A percentile compares a stretch with the other conserved stretches of the same genome.
phyloP scores from a whole-genome alignment of 495 filamentous ascomycete species.

The Aspergillus taichungensis region DNA sequence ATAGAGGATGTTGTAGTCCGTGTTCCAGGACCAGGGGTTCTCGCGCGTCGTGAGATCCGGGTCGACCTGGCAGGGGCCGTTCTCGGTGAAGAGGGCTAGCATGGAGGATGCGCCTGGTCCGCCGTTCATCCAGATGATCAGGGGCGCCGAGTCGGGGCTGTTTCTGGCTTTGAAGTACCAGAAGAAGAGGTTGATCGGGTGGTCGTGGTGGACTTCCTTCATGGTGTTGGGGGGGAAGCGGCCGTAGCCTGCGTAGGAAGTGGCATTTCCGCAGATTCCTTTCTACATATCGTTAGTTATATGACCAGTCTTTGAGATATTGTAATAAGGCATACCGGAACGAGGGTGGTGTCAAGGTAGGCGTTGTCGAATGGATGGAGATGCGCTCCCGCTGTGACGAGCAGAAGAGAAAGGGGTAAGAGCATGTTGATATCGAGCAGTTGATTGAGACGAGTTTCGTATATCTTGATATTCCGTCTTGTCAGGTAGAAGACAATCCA shows the following conservation, averaged over 20 bases:
- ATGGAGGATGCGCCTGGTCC: constrained; percentile 52
- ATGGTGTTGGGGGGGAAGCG: constrained; percentile 42
- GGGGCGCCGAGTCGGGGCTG: constrained; percentile 31
- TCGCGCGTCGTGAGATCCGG: constrained; percentile 43
- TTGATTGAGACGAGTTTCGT: no score
- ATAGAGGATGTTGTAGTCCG: constrained; percentile 55
- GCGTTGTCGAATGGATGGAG: no score
- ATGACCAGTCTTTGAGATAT: no score
- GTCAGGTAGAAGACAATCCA: no score
- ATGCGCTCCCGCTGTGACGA: no score
- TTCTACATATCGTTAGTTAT: no score
- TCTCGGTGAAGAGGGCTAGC: constrained; percentile 56
- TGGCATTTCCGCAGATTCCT: neutral
- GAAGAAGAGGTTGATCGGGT: constrained; percentile 68
- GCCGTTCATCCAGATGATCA: constrained; percentile 46
- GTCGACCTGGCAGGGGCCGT: constrained; percentile 51
- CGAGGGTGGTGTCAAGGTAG: no score
- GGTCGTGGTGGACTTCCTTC: constrained; percentile 40
- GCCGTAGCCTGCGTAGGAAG: constrained; percentile 29
- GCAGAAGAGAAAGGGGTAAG: no score
- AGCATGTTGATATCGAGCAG: no score
- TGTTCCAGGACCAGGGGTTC: constrained; percentile 55
- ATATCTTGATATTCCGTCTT: no score
- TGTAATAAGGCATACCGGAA: no score
- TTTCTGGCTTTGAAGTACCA: constrained; percentile 59